Percentiles rank a stretch among this genome's conserved stretches.
phyloP scores from a whole-genome alignment of 116 monocot genomes.

The Papilionanthe hybrid region DNA sequence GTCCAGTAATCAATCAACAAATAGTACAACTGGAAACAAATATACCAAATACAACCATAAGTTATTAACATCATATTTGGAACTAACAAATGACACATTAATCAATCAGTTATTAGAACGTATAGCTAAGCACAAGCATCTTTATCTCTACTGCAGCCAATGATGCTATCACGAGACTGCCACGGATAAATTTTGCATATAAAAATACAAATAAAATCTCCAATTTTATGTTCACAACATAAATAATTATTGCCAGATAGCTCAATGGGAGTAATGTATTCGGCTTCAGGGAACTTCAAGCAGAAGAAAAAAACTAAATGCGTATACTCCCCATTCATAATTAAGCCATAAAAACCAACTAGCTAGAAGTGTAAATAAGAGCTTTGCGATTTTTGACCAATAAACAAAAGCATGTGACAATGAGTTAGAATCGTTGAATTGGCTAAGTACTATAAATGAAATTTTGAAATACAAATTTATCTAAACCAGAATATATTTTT shows the following conservation, averaged over 20 bases:
- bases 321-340: no score
- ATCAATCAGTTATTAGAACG: not conserved
- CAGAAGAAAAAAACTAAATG: no score
- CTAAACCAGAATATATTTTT: no score
- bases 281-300: no score
- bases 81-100: not conserved
- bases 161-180: not conserved
- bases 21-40: not conserved
- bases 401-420: no score
- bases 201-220: not conserved
- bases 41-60: not conserved
- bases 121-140: not conserved
- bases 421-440: no score
- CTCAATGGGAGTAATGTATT: no score
- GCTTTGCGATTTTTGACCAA: no score
- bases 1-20: not conserved
- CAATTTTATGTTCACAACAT: not conserved
- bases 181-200: not conserved
- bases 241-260: not conserved
- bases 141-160: not conserved
- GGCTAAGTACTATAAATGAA: no score
- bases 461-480: no score
- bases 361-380: no score
- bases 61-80: not conserved
- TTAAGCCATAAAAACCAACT: no score